Evolutionary conservation across 768 basidiomycete species (phyloP).

Genomic region (Tephrocybe rancida): DNA sequence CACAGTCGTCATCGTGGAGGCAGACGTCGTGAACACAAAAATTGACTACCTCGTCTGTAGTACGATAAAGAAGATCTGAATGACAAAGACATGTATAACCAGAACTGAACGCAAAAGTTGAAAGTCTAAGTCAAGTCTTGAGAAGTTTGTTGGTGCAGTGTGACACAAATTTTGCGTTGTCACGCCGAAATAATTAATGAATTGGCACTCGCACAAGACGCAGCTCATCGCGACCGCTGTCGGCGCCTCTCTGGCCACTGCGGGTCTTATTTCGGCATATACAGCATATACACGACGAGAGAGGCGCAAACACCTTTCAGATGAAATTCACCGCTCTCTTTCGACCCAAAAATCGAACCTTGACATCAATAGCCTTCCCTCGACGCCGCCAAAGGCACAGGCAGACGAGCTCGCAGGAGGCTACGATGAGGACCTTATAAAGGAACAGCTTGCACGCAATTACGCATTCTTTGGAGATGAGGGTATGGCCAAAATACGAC

Average conservation of each 20-base stretch:
- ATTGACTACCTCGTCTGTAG: no score
- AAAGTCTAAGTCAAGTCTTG: no score
- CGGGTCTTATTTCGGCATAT: constrained; percentile 60
- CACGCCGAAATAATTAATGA: constrained; percentile 17
- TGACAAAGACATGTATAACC: no score
- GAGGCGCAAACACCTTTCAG: constrained; percentile 55
- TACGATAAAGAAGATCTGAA: no score
- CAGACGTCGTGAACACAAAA: no score
- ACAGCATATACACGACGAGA: constrained; percentile 46
- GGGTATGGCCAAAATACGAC: constrained; percentile 77
- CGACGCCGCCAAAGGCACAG: constrained; percentile 8
- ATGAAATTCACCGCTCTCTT: constrained; percentile 59
- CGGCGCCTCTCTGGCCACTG: constrained; percentile 64
- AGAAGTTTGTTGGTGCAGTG: no score
- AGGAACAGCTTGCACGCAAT: constrained; percentile 91
- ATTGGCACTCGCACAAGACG: constrained; percentile 47
- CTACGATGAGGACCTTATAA: constrained; percentile 82
- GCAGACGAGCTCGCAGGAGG: constrained; percentile 15
- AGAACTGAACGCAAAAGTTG: no score
- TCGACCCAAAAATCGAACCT: constrained; percentile 27
- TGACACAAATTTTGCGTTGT: neutral
- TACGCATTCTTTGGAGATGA: constrained; percentile 95
- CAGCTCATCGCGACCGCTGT: constrained; percentile 71
- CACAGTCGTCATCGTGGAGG: no score
- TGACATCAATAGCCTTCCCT: constrained; percentile 11